Base-by-base conservation (phyloP, 2,329 filamentous ascomycete species). In the Botryotinia narcissicola region DNA sequence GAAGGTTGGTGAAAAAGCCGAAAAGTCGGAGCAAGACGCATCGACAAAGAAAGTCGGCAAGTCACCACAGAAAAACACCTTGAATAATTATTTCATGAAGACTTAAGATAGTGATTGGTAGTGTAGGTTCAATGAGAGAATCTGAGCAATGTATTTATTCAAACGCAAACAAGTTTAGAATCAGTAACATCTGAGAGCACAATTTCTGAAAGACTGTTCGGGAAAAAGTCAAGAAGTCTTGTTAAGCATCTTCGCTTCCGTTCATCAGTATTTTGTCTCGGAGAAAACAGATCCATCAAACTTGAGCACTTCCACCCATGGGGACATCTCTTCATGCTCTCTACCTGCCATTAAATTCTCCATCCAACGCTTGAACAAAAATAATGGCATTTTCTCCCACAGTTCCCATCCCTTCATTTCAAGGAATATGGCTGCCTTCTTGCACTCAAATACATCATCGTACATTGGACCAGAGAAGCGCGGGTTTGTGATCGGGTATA, bases 11-110 rank as follows among this genome's bases (percentile, higher is more conserved):
- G 87, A 88, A 80, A 90, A 87, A 78, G 74, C 75, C 9, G 77
- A 79, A 40, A 78, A 81, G 20, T 82, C 82, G 67, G 79, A 81
- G 40, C 78, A 76, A 66, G 81, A 79, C 68, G 80, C 78, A 12
- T 78, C 74, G 61, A 80, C 80, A 74, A 82, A 80, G 75, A 84
- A 83, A 75, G 80, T 80, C 74, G n/a, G 79, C 78, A 29, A 82
- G 82, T 63, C 57, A 12, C 54, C 72, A n/a, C 86, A 88, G 80
- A 85, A 84, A 72, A 89, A 88, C 76, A 89, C 86, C 0, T 74
- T 89, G 75, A 83, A 82, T 76, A 87, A 87, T 75, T 89, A 89
- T 74, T 90, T 89, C 75, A 82, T 79, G 12, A 87, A 85, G 69
- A 57, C 73, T 68, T 78, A 69, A 78, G 18, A 66, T 44, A 1